Conservation (phyloP, 208 protist genomes). For the Leishmania martiniquensis region DNA sequence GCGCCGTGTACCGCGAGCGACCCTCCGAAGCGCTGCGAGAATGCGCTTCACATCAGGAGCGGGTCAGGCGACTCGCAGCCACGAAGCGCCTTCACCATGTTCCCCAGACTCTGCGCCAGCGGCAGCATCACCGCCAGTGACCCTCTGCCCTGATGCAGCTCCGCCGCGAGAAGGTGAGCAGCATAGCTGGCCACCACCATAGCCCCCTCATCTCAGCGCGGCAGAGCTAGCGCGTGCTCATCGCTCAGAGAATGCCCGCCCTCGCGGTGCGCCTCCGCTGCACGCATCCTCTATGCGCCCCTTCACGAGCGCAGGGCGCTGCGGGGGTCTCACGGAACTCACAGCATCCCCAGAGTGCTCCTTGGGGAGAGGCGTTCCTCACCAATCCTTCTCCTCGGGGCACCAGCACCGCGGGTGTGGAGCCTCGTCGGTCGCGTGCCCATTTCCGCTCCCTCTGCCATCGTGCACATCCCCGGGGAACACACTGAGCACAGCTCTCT, state of each 20-base stretch:
- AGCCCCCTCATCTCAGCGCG: not conserved
- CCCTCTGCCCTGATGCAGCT: not conserved
- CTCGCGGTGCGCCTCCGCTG: not conserved
- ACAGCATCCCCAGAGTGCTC: not conserved
- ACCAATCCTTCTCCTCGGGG: not conserved
- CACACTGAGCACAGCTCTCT: too few species aligned
- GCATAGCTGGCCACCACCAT: too few species aligned
- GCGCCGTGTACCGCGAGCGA: not conserved
- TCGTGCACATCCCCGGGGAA: not conserved
- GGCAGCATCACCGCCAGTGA: not conserved
- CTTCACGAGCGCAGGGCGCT: not conserved
- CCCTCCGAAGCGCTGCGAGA: not conserved
- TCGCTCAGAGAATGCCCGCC: not conserved
- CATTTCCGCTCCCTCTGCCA: not conserved
- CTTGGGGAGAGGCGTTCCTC: too few species aligned
- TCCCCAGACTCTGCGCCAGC: not conserved
- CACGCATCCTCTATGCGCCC: not conserved
- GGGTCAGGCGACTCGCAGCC: not conserved
- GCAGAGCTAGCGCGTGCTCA: constrained; percentile 1
- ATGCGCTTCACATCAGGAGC: not conserved
- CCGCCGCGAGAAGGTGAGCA: too few species aligned
- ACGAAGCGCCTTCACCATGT: not conserved
- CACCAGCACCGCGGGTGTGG: not conserved
- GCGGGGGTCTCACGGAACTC: not conserved
- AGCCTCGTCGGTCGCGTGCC: not conserved